Evolutionary conservation across 768 basidiomycete species (phyloP).

Genomic region (Boletus edulis): DNA sequence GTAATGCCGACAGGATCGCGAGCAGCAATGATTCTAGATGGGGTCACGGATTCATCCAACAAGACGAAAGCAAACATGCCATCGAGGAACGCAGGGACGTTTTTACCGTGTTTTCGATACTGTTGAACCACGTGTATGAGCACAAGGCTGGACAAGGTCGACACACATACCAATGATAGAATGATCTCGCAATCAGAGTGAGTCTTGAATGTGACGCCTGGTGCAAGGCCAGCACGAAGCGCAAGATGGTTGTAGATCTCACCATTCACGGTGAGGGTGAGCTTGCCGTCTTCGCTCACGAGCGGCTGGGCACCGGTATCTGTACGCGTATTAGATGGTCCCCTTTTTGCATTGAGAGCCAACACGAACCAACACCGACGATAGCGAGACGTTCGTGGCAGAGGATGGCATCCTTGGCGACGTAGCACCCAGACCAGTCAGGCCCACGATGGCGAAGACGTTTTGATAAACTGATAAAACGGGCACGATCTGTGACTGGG

Average conservation of each 20-base stretch:
- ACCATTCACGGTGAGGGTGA: conserved; percentile 91
- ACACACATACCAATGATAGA: conserved; percentile 71
- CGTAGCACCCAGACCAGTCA: conserved; percentile 97
- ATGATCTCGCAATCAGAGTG: conserved; percentile 99
- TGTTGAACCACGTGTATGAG: conserved; percentile 29
- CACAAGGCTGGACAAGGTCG: background rate
- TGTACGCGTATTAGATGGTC: conserved; percentile 30
- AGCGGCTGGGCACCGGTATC: conserved; percentile 97
- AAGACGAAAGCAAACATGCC: conserved; percentile 99
- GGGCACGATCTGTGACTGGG: conserved; percentile 64
- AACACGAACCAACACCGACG: conserved; percentile 87
- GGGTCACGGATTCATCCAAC: conserved; percentile 88
- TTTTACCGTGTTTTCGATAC: conserved; percentile 83
- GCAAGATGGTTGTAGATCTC: conserved; percentile 98
- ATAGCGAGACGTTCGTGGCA: conserved; percentile 96
- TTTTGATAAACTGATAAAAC: conserved; percentile 83
- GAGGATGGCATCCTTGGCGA: conserved; percentile 77
- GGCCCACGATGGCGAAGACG: conserved; percentile 92
- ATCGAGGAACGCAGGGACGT: conserved; percentile 78
- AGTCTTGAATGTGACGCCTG: conserved; percentile 84
- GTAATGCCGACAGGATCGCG: conserved; percentile 98
- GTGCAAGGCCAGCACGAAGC: conserved; percentile 64
- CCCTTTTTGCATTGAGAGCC: background rate
- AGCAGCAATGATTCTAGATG: conserved; percentile 89
- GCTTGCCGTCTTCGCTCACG: conserved; percentile 77